Percentiles rank a stretch among this genome's conserved stretches.
phyloP scores from a whole-genome alignment of 1,139 yeast species.

The Hansenula anomala region DNA sequence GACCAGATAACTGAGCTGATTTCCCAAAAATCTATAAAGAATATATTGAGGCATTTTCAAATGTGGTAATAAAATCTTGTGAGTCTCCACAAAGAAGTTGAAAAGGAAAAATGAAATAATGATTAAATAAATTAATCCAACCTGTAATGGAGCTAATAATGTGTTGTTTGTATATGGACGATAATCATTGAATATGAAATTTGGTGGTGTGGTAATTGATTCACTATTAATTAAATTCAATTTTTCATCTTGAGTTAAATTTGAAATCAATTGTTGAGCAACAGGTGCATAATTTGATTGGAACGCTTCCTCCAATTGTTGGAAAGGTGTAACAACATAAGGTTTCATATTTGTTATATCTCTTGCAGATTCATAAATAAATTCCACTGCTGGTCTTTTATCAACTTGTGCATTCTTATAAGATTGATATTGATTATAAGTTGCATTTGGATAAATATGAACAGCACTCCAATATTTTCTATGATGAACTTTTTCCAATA shows the following conservation, averaged over 20 bases:
- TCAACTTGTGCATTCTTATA: conserved; percentile 21
- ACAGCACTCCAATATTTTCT: conserved; percentile 53
- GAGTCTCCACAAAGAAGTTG: conserved; percentile 52
- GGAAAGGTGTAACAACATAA: conserved; percentile 36
- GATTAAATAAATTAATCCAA: conserved; percentile 71
- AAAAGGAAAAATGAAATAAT: conserved; percentile 62
- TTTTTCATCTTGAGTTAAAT: conserved; percentile 14
- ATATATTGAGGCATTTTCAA: conserved; percentile 42
- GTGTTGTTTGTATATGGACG: conserved; percentile 48
- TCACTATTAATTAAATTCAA: conserved; percentile 15
- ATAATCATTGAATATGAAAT: conserved; percentile 39
- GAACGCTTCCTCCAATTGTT: conserved; percentile 28
- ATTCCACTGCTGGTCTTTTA: conserved; percentile 23
- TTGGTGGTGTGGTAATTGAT: conserved; percentile 13
- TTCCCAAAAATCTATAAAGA: conserved; percentile 42
- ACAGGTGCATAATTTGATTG: conserved; percentile 27
- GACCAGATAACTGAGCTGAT: conserved; percentile 44
- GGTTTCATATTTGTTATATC: conserved; percentile 41
- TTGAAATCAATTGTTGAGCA: conserved; percentile 22
- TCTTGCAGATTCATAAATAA: conserved; percentile 48
- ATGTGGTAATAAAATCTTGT: conserved; percentile 40
- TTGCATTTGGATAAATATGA: conserved; percentile 41
- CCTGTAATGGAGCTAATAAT: conserved; percentile 60
- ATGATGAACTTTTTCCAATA: conserved; percentile 36
- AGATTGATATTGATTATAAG: conserved; percentile 31